Conservation (phyloP, 2,329 filamentous ascomycete genomes). For the Ceratocystis albifundus region DNA sequence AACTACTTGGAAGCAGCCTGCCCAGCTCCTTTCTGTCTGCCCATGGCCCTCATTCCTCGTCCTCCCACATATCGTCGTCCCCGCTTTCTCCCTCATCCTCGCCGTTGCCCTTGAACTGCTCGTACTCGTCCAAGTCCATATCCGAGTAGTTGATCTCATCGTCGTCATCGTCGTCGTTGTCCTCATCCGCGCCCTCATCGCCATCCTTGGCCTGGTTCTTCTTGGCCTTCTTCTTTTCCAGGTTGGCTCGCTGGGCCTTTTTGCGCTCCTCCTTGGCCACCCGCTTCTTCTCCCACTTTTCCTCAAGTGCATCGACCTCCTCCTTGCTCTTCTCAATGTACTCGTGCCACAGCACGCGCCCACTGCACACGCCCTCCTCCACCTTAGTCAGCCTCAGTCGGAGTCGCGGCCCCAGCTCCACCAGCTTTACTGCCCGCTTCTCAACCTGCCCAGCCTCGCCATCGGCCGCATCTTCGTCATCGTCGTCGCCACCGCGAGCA, state of each 20-base stretch:
- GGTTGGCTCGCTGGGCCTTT: constrained; percentile 76
- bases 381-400: constrained; percentile 84
- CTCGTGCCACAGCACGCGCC: constrained; percentile 96
- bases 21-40: not conserved
- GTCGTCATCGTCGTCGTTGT: constrained; percentile 33
- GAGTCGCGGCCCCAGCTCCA: constrained; percentile 87
- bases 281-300: constrained; percentile 65
- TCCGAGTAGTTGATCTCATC: constrained; percentile 29
- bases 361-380: constrained; percentile 81
- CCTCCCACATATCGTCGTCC: constrained; percentile 21
- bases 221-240: constrained; percentile 64
- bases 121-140: constrained; percentile 36
- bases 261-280: constrained; percentile 73
- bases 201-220: constrained; percentile 34
- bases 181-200: constrained; percentile 31
- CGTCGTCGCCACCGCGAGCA: constrained; percentile 30
- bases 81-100: constrained; percentile 16
- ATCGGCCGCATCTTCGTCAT: constrained; percentile 30
- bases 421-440: constrained; percentile 77
- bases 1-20: not conserved
- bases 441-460: constrained; percentile 47
- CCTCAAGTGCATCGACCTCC: constrained; percentile 68
- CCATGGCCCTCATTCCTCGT: constrained; percentile 15
- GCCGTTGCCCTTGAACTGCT: constrained; percentile 25
- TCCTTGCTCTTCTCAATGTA: constrained; percentile 73